Evolutionary conservation across 2,329 filamentous ascomycete species (phyloP), one percentile per base, ranked within the genome.

Genomic region (Rhynchosporium secalis): DNA sequence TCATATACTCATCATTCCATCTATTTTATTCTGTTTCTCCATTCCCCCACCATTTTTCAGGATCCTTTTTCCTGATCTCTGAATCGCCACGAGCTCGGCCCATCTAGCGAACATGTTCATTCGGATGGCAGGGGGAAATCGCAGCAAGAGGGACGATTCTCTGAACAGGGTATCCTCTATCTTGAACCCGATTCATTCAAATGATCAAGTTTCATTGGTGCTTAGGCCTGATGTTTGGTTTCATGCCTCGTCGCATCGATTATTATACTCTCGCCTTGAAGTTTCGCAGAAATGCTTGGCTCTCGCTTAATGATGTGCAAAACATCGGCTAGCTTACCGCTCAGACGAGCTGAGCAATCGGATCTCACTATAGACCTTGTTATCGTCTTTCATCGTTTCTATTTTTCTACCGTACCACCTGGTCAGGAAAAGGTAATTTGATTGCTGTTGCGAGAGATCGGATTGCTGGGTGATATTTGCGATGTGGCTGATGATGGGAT

Each of bases 261-360:
- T n/a, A 31, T 56, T 38, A 46, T 8, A 56, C 54, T 46, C 54
- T 46, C 40, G 54, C 54, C 40, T 36, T 9, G 40, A 46, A 47
- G 54, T 38, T 56, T 56, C 28, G 41, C 40, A 31, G 20, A 28
- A 46, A 36, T 5, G 33, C 43, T 8, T 9, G 43, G 43, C 4
- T 46, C 33, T 36, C 33, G 33, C 33, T 36, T 36, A 36, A 36
- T 36, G 33, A 36, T 36, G 5, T 36, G 33, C 33, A 36, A 36
- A 36, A 36, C 33, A 36, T 36, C 33, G 43, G 43, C 43, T 26
- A 8, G 8, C 1, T 20, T 20, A n/a, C n/a, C 36, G 49, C 33
- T 54, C 26, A 9, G 33, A 54, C n/a, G 15, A 26, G 49, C 33
- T 1, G 33, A 36, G 33, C 33, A 5, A 36, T 36, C 33, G 48